phyloP scores from a whole-genome alignment of 139 green algal genomes.

The Desmodesmus armatus region DNA sequence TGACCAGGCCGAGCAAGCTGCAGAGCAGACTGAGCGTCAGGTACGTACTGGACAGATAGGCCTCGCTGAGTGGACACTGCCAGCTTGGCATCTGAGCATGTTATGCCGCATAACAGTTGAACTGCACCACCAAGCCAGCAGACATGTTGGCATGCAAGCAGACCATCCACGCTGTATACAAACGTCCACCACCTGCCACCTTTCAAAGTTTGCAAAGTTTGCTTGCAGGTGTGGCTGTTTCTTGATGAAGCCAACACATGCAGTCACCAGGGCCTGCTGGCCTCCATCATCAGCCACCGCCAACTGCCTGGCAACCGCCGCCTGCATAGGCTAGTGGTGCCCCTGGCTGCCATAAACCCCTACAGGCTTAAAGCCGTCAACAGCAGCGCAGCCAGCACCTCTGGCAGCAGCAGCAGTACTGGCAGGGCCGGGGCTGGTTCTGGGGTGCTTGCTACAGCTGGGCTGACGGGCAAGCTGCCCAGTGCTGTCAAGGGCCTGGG shows the following conservation, averaged over 20 bases:
- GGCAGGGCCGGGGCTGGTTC: neutral
- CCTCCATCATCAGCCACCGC: conserved; percentile 29
- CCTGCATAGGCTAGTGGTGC: conserved; percentile 4
- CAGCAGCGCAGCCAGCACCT: neutral
- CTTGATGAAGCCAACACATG: conserved; percentile 49
- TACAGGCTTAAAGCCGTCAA: conserved; percentile 33
- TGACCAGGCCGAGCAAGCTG: neutral
- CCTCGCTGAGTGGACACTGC: neutral
- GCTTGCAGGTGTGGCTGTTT: conserved; percentile 47
- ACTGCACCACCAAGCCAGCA: too few relatives aligned
- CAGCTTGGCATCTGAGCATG: too few relatives aligned
- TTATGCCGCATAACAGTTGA: too few relatives aligned
- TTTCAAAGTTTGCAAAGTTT: neutral
- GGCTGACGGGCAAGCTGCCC: conserved; percentile 22
- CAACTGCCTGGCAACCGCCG: neutral
- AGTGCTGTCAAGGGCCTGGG: neutral
- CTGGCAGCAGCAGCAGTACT: neutral
- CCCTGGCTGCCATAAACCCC: conserved; percentile 53
- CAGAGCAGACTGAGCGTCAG: too few relatives aligned
- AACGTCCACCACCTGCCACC: neutral
- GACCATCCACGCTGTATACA: too few relatives aligned
- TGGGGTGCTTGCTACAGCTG: conserved; percentile 1
- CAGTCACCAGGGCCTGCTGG: conserved; percentile 23
- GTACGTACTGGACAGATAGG: too few relatives aligned
- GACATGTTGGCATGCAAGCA: too few relatives aligned